Percentiles rank a stretch among this genome's conserved stretches.
Evolutionary conservation across 306 rosid genomes (phyloP).

Genomic region (Fragaria vesca): DNA sequence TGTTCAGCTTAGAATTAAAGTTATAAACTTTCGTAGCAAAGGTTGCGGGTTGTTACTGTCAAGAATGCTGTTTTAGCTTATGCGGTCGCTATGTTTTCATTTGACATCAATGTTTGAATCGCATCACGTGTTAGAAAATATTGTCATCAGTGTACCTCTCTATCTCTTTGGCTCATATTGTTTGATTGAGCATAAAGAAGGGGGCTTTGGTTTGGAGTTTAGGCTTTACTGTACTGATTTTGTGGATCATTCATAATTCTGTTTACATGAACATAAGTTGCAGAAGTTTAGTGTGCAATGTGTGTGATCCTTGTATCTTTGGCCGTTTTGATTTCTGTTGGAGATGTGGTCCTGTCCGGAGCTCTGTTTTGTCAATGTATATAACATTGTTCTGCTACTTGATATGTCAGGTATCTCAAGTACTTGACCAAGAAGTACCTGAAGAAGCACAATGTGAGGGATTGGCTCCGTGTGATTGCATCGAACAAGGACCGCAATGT

Average conservation of each 20-base stretch:
- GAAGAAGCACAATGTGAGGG: constrained; percentile 95
- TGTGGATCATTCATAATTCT: neutral
- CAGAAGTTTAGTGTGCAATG: too few relatives aligned
- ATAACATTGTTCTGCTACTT: neutral
- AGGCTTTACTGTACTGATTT: neutral
- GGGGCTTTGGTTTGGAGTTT: neutral
- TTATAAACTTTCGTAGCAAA: neutral
- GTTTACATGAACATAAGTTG: too few relatives aligned
- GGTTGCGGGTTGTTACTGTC: too few relatives aligned
- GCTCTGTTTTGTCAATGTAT: neutral
- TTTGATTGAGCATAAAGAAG: neutral
- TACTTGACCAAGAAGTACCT: constrained; percentile 89
- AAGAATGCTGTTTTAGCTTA: too few relatives aligned
- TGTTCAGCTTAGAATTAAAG: neutral
- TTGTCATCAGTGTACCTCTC: too few relatives aligned
- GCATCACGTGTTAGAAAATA: neutral
- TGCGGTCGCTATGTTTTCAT: neutral
- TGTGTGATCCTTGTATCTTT: neutral
- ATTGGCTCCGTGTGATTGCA: constrained; percentile 91
- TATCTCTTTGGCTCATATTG: too few relatives aligned
- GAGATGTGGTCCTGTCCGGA: too few relatives aligned
- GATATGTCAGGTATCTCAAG: constrained; percentile 59
- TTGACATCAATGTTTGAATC: neutral
- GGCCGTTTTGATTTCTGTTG: neutral
- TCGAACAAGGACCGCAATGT: constrained; percentile 86